Conservation (phyloP, 768 basidiomycete species). For the Lentinula aciculospora region DNA sequence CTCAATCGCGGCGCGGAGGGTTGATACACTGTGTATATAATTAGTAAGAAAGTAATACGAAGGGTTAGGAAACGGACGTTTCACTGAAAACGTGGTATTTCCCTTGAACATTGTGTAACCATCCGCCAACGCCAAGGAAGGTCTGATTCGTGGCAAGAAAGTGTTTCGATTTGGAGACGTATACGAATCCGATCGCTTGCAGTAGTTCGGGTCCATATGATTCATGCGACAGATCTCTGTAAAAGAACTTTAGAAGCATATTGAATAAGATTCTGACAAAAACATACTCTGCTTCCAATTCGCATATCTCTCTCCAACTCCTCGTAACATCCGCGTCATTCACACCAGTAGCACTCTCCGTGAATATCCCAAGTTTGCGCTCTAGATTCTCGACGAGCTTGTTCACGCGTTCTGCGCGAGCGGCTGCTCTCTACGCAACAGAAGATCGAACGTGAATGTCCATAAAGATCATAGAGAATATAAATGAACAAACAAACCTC, state of each 20-base stretch:
- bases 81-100: slow-evolving; percentile 94
- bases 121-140: slow-evolving; percentile 84
- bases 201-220: slow-evolving; percentile 85
- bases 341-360: slow-evolving; percentile 72
- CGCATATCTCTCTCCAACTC: slow-evolving; percentile 75
- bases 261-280: background rate
- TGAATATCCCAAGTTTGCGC: slow-evolving; percentile 81
- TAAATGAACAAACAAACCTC: slow-evolving; percentile 45
- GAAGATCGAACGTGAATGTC: slow-evolving; percentile 4
- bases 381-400: slow-evolving; percentile 76
- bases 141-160: slow-evolving; percentile 68
- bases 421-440: slow-evolving; percentile 63
- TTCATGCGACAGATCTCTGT: slow-evolving; percentile 76
- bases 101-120: slow-evolving; percentile 88
- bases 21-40: slow-evolving; percentile 59
- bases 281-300: slow-evolving; percentile 76
- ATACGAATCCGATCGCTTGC: slow-evolving; percentile 83
- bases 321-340: slow-evolving; percentile 62
- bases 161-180: slow-evolving; percentile 77
- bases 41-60: background rate
- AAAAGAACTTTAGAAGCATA: background rate
- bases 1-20: slow-evolving; percentile 80
- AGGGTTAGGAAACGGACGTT: slow-evolving; percentile 52
- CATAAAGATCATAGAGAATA: too few species aligned
- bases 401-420: slow-evolving; percentile 67